Evolutionary conservation across 2,329 filamentous ascomycete species (phyloP), one percentile per base, ranked within the genome.

Genomic region (Phialophora macrospora): DNA sequence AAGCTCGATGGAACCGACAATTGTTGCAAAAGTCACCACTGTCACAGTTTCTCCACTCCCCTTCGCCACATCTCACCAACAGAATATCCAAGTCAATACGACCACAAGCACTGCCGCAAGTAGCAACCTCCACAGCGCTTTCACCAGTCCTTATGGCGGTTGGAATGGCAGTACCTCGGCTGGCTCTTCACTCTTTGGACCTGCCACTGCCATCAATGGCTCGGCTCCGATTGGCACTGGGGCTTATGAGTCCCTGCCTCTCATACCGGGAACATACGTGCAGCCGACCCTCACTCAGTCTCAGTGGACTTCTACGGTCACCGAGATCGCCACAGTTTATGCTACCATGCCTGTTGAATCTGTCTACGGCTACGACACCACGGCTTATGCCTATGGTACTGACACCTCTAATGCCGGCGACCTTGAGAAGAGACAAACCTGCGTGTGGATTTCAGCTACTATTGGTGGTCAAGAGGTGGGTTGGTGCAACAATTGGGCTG

Each of bases 401-500:
- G 20, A n/a, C 7, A 32, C 24, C 12, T 17, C 41, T 14, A 9
- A 11, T 22, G n/a, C 14, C n/a, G 61, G 44, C 20, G 56, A n/a
- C 22, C n/a, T 67, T 12, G 64, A 51, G 20, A 70, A 71, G 66
- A 67, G 70, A 71, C 70, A 72, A 64, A 72, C 70, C 9, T 73
- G 71, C 49, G 65, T 68, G 11, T 69, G 67, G 68, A 66, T 73
- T 12, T 69, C 60, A 67, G 71, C 68, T 9, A 65, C 66, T 12
- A 68, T 72, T n/a, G 65, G 54, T 57, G 69, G 68, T 44, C 60
- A 62, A 46, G 46, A 66, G 55, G 70, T 66, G 9, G 64, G 65
- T 6, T 73, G 70, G 70, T 71, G 69, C 41, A 73, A 73, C 54
- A 71, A 71, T 48, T 73, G 70, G 70, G 66, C 65, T 60, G 71